Evolutionary conservation across 192 early-diverging fungal genomes (phyloP).

Genomic region (Coemansia sp.): DNA sequence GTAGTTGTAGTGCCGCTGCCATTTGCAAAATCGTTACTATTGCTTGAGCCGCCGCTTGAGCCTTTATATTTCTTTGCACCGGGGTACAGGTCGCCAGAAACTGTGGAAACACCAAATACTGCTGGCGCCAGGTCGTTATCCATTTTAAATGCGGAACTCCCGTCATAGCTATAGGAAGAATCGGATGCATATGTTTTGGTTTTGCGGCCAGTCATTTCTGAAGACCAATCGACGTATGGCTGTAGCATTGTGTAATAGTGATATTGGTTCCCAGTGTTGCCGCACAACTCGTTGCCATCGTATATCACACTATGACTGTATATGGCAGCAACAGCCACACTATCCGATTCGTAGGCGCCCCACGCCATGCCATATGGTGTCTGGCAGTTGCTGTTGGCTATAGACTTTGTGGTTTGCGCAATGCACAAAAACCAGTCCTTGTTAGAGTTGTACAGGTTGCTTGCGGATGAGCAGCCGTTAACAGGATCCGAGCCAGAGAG

Average conservation of each 20-base stretch:
- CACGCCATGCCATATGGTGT: slow-evolving; percentile 37
- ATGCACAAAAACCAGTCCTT: slow-evolving; percentile 29
- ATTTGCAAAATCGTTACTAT: slow-evolving; percentile 7
- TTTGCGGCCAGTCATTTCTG: slow-evolving; percentile 20
- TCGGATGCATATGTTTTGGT: slow-evolving; percentile 22
- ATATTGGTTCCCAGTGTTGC: slow-evolving; percentile 24
- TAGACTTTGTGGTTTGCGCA: slow-evolving; percentile 21
- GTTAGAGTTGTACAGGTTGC: slow-evolving; percentile 43
- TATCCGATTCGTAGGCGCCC: slow-evolving; percentile 38
- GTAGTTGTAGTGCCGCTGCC: background rate
- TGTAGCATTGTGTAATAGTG: slow-evolving; percentile 46
- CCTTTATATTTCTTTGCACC: slow-evolving; percentile 26
- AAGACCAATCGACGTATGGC: slow-evolving; percentile 35
- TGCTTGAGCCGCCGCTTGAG: slow-evolving; percentile 16
- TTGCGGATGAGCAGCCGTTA: slow-evolving; percentile 24
- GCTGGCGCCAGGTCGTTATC: slow-evolving; percentile 6
- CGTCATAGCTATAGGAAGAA: slow-evolving; percentile 15
- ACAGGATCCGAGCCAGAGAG: slow-evolving; percentile 4
- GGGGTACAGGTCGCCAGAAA: slow-evolving; percentile 39
- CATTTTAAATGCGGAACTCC: slow-evolving; percentile 23
- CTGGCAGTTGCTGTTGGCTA: slow-evolving; percentile 33
- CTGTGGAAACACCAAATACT: slow-evolving; percentile 25
- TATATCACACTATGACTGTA: slow-evolving; percentile 42
- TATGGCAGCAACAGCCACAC: slow-evolving; percentile 33
- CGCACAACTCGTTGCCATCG: slow-evolving; percentile 25